Conservation (phyloP, 495 filamentous ascomycete species). For the Umbilicaria muhlenbergii region DNA sequence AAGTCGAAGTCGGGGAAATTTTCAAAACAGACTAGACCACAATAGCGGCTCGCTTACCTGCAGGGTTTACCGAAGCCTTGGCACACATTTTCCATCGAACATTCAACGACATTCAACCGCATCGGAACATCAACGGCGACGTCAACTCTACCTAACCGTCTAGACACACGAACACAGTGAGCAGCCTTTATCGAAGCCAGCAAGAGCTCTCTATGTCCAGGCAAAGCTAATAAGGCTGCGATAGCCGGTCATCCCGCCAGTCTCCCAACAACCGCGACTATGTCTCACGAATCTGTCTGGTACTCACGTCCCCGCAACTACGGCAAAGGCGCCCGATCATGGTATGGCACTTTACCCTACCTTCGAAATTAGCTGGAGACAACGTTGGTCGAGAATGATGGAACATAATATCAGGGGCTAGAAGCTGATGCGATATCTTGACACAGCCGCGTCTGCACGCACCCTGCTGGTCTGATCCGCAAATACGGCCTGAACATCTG, state of each 20-base stretch:
- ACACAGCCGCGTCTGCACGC: slow-evolving; percentile 70
- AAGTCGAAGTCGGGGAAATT: no score
- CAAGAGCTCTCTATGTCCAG: no score
- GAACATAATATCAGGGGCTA: slow-evolving; percentile 2
- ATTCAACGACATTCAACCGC: no score
- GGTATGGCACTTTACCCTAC: slow-evolving; percentile 41
- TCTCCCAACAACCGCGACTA: slow-evolving; percentile 35
- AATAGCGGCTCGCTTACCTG: no score
- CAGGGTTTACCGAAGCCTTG: no score
- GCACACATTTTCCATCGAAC: no score
- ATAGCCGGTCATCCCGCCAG: neutral
- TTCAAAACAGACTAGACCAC: no score
- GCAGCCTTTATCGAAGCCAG: no score
- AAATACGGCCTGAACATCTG: slow-evolving; percentile 97
- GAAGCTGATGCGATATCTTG: slow-evolving; percentile 11
- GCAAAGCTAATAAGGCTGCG: no score
- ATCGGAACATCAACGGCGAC: no score
- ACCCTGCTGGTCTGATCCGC: slow-evolving; percentile 75
- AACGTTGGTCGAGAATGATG: slow-evolving; percentile 4
- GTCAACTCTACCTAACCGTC: no score
- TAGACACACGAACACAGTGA: no score
- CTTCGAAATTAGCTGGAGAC: slow-evolving; percentile 7
- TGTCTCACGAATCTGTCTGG: slow-evolving; percentile 99
- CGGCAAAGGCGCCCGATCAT: slow-evolving; percentile 84
- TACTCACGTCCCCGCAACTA: slow-evolving; percentile 92